These are phyloP conservation scores for Grosmannia clavigera DNA, from an alignment of 2,329 filamentous ascomycete genomes.

Conservation along the genomic window DNA sequence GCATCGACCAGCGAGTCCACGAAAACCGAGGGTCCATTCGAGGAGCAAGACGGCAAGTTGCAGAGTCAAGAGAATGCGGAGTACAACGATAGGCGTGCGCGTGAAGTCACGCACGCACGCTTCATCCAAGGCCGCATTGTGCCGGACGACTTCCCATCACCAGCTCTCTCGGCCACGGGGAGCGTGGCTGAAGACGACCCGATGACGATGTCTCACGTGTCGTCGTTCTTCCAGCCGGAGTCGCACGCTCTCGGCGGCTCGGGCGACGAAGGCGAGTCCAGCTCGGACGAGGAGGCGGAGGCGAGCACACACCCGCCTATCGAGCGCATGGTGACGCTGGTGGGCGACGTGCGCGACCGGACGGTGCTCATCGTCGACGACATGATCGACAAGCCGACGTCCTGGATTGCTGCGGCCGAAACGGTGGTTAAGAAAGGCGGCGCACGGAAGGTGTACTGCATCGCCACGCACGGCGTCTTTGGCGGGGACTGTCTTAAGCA, in stretches of 20 bases:
- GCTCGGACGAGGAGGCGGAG: constrained; percentile 87
- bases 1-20: not conserved
- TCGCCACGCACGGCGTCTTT: constrained; percentile 93
- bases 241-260: constrained; percentile 68
- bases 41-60: constrained; percentile 17
- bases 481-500: constrained; percentile 81
- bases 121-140: constrained; percentile 92
- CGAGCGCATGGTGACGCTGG: constrained; percentile 94
- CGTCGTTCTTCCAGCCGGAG: constrained; percentile 62
- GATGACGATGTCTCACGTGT: constrained; percentile 70
- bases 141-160: constrained; percentile 81
- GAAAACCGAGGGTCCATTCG: not conserved
- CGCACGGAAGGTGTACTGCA: constrained; percentile 91
- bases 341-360: constrained; percentile 80
- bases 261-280: constrained; percentile 67
- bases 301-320: constrained; percentile 48
- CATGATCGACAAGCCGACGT: constrained; percentile 96
- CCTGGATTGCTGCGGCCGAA: constrained; percentile 95
- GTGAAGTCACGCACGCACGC: constrained; percentile 83
- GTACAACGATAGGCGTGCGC: constrained; percentile 69
- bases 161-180: constrained; percentile 56
- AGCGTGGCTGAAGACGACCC: constrained; percentile 60
- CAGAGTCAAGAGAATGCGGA: constrained; percentile 25
- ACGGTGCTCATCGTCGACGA: constrained; percentile 94
- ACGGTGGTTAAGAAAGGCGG: constrained; percentile 87